Evolutionary conservation across 2,329 filamentous ascomycete genomes (phyloP).

Genomic region (Fusarium metavorans): DNA sequence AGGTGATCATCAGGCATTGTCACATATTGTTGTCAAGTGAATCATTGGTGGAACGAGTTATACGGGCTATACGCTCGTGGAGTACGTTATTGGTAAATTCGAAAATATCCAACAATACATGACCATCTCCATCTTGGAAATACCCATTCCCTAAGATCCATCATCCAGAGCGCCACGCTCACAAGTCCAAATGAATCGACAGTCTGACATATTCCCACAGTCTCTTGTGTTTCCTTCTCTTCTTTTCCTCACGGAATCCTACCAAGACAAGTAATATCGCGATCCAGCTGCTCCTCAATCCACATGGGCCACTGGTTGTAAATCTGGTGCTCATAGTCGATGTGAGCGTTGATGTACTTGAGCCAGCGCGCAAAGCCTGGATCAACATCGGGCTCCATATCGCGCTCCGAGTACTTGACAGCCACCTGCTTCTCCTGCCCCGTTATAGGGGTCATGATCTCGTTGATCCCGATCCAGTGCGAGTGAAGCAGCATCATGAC

Average conservation of each 20-base stretch:
- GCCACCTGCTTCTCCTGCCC: conserved; percentile 54
- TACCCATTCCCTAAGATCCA: neutral
- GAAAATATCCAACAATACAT: neutral
- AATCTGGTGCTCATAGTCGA: conserved; percentile 57
- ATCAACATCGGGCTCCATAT: conserved; percentile 47
- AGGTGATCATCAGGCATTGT: neutral
- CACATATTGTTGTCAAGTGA: neutral
- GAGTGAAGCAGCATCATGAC: conserved; percentile 61
- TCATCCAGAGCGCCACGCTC: conserved; percentile 20
- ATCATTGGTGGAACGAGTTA: neutral
- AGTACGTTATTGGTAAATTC: neutral
- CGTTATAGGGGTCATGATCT: conserved; percentile 65
- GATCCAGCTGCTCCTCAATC: conserved; percentile 64
- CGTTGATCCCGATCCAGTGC: conserved; percentile 67
- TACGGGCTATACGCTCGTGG: neutral
- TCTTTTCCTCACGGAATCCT: conserved; percentile 21
- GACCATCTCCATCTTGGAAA: neutral
- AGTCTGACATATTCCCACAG: neutral
- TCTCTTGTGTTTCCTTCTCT: neutral
- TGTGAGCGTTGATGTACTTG: conserved; percentile 60
- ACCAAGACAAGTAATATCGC: conserved; percentile 61
- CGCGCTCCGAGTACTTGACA: conserved; percentile 40
- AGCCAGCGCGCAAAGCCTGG: conserved; percentile 64
- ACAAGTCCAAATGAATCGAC: conserved; percentile 1
- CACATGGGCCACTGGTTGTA: conserved; percentile 67